Evolutionary conservation across 164 flowering plant species (phyloP), one percentile per base, ranked within the genome.

Genomic region (Vitis labrusca): DNA sequence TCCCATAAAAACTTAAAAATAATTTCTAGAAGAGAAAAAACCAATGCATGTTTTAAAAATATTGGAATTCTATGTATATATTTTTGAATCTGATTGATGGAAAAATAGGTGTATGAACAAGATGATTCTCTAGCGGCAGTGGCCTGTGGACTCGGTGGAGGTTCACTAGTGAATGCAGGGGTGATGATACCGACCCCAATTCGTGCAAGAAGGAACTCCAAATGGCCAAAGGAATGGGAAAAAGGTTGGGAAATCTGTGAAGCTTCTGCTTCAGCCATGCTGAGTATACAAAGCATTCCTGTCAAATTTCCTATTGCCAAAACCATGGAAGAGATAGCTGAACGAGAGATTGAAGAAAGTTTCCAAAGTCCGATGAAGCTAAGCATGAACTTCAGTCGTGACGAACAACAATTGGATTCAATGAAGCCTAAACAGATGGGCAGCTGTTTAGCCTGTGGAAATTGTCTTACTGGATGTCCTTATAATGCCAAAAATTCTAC

Each of bases 191-290:
- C 86, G 30, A 80, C 91, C 8, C 86, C 91, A 50, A 74, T 76
- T 69, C 81, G 81, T 27, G 80, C 78, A 16, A 76, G 83, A 67
- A 77, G 79, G 76, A 67, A 79, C 19, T 79, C 83, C 0, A 84
- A 77, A 73, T 88, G 89, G 89, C 89, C 89, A n/a, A 80, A 80
- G 59, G 86, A 84, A 64, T 88, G 91, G 91, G 83, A 84, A 49
- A 70, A 70, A 30, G 77, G 81, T 49, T 85, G 91, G 89, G 84
- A 81, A 4, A 65, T 17, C 14, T 85, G 81, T 65, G 81, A 88
- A 70, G 85, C 84, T 67, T 77, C 80, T 59, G 91, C 88, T 54
- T 72, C 80, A 51, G 59, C 78, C 56, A 85, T 88, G 88, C 48
- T 88, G 52, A 75, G 63, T 53, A 30, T 76, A 52, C 85, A 84